Evolutionary conservation across 768 basidiomycete species (phyloP), one percentile per base, ranked within the genome.

Genomic region (Daedaleopsis sinensis): DNA sequence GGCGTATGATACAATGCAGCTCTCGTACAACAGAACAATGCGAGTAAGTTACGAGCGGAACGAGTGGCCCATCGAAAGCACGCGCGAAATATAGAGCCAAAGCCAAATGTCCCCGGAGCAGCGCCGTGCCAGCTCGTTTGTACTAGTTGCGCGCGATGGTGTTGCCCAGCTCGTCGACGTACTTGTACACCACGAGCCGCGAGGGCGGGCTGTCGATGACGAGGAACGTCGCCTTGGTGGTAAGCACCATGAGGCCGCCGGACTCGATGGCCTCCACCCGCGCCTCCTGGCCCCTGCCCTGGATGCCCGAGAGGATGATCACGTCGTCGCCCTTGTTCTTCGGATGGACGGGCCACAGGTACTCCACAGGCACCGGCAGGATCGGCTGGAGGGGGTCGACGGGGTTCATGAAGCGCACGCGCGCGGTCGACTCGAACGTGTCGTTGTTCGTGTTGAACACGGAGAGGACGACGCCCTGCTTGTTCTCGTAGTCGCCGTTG

Each of bases 401-500:
- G 23, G 67, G 66, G 13, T 67, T 43, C 44, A 55, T 42, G 64
- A 70, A 68, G 51, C 66, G 62, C 59, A 72, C 70, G 39, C 61
- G 61, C 19, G 69, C 68, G 13, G 67, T 66, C 7, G 67, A 63
- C n/a, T 60, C 37, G 61, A 65, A 70, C 16, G 57, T 36, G 15
- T 67, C 64, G 65, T 65, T 65, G 52, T 60, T 54, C 15, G 69
- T 65, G 62, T 70, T 61, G 56, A 70, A 67, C 12, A 67, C 58
- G 55, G 64, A 66, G 21, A 67, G 65, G 19, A 72, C 66, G 53
- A 68, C 57, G 39, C 67, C 71, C 36, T 63, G 61, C 48, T 66
- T 64, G 58, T 64, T 68, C 58, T 72, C 71, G 61, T 68, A 65
- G 54, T 70, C 63, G 66, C 69, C 71, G 43, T 64, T 53, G 60